Percentiles rank a stretch among this genome's conserved stretches.
Conservation (phyloP, 2,329 filamentous ascomycete species). For the Shiraia sp. region DNA sequence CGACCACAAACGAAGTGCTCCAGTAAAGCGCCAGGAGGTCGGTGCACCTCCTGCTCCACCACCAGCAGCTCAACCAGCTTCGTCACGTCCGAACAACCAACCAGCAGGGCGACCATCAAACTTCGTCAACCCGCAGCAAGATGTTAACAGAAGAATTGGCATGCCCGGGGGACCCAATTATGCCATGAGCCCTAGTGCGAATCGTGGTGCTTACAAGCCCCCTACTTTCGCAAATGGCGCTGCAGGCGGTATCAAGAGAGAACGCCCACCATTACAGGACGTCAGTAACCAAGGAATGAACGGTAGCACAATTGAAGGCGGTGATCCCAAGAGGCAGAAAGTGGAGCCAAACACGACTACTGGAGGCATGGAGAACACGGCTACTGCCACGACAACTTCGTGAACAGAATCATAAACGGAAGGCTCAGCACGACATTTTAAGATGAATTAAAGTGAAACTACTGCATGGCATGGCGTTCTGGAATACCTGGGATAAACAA, state of each 20-base stretch:
- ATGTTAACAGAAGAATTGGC: slow-evolving; percentile 53
- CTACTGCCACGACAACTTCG: slow-evolving; percentile 3
- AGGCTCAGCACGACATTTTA: slow-evolving; percentile 4
- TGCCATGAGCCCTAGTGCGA: slow-evolving; percentile 49
- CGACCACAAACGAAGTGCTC: slow-evolving; percentile 77
- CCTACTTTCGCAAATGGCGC: slow-evolving; percentile 39
- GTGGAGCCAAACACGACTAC: slow-evolving; percentile 24
- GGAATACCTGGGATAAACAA: too few relatives aligned
- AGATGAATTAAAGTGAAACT: not conserved
- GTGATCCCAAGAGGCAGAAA: slow-evolving; percentile 47
- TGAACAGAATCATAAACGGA: not conserved
- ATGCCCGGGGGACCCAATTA: slow-evolving; percentile 48
- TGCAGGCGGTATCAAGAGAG: slow-evolving; percentile 26
- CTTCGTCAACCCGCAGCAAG: slow-evolving; percentile 54
- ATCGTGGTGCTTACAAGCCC: slow-evolving; percentile 51
- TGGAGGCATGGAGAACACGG: slow-evolving; percentile 25
- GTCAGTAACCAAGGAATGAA: slow-evolving; percentile 50
- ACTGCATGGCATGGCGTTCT: too few relatives aligned
- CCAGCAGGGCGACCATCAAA: slow-evolving; percentile 38
- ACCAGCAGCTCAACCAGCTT: slow-evolving; percentile 12
- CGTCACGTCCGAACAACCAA: slow-evolving; percentile 13
- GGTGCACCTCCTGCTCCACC: slow-evolving; percentile 20
- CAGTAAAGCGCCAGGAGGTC: slow-evolving; percentile 60
- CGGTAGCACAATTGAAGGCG: slow-evolving; percentile 6
- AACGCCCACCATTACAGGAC: slow-evolving; percentile 47